A percentile compares a stretch with the other conserved stretches of the same genome.
These are phyloP conservation scores for Teunomyces aglyptinius DNA, from an alignment of 805 yeast genomes.

Conservation along the genomic window DNA sequence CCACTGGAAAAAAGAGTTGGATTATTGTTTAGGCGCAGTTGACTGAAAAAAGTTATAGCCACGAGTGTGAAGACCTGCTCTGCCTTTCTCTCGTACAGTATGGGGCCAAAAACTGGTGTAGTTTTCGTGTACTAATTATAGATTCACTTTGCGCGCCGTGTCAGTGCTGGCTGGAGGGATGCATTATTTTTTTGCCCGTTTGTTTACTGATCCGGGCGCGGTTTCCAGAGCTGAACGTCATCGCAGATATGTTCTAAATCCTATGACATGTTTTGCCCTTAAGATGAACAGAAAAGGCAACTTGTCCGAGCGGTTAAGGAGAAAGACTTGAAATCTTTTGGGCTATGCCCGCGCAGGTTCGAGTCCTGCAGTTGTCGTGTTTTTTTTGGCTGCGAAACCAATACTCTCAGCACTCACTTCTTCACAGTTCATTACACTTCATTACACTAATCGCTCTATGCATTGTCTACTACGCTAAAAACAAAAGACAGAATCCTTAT, in stretches of 20 bases:
- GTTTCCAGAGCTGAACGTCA: not conserved
- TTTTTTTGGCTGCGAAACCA: not conserved
- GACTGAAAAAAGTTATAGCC: too few species aligned
- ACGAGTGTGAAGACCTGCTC: too few species aligned
- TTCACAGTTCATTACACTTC: too few species aligned
- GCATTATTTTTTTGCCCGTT: not conserved
- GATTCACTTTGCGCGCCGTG: not conserved
- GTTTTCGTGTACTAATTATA: not conserved
- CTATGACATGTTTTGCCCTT: not conserved
- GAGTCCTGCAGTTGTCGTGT: slow-evolving; percentile 16
- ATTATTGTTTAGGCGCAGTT: too few species aligned
- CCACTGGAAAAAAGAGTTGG: too few species aligned
- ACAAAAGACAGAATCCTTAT: slow-evolving; percentile 51
- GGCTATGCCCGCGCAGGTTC: slow-evolving; percentile 18
- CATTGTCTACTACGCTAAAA: slow-evolving; percentile 30
- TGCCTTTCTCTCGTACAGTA: too few species aligned
- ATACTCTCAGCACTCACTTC: too few species aligned
- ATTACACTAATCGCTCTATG: not conserved
- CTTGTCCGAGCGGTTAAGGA: slow-evolving; percentile 18
- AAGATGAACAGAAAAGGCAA: slow-evolving; percentile 5
- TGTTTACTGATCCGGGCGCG: not conserved
- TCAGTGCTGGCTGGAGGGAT: not conserved
- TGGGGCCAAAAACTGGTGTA: not conserved
- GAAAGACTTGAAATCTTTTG: slow-evolving; percentile 17
- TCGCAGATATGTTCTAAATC: not conserved